A percentile compares a stretch with the other conserved stretches of the same genome.
Conservation (phyloP, 2,329 filamentous ascomycete genomes). For the Aspergillus jensenii region DNA sequence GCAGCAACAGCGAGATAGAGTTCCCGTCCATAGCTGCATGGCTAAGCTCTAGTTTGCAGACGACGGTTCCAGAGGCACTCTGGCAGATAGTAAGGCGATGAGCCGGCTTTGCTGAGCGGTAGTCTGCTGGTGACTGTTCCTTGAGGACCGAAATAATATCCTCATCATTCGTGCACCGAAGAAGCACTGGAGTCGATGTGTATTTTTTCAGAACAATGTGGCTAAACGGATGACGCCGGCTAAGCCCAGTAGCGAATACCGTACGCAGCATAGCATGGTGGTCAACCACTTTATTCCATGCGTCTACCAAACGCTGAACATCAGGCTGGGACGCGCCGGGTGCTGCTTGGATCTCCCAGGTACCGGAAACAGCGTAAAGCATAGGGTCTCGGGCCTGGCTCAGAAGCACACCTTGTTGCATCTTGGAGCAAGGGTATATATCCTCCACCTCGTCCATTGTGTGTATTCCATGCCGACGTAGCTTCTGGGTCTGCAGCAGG, state of each 20-base stretch:
- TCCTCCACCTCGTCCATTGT: conserved; percentile 42
- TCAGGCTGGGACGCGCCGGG: conserved; percentile 20
- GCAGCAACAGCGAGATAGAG: conserved; percentile 50
- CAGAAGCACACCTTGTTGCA: conserved; percentile 39
- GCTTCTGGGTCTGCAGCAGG: conserved; percentile 34
- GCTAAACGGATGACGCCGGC: conserved; percentile 29
- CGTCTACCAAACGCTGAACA: conserved; percentile 24
- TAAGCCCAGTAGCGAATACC: conserved; percentile 36
- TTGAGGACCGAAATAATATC: conserved; percentile 32
- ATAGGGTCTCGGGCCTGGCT: conserved; percentile 33
- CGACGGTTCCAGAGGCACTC: conserved; percentile 36
- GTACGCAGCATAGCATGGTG: conserved; percentile 38
- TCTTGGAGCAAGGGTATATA: conserved; percentile 39
- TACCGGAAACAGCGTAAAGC: conserved; percentile 39
- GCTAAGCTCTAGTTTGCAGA: conserved; percentile 51
- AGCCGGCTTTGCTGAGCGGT: conserved; percentile 34
- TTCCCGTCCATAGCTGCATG: conserved; percentile 54
- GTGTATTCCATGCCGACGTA: conserved; percentile 37
- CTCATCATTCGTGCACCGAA: conserved; percentile 30
- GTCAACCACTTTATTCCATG: conserved; percentile 33
- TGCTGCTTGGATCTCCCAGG: conserved; percentile 31
- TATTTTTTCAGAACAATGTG: conserved; percentile 37
- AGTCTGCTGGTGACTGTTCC: conserved; percentile 25
- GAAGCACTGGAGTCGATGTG: conserved; percentile 24
- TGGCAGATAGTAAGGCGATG: conserved; percentile 49